Evolutionary conservation across 495 filamentous ascomycete genomes (phyloP).

Genomic region (Xylaria venustula): DNA sequence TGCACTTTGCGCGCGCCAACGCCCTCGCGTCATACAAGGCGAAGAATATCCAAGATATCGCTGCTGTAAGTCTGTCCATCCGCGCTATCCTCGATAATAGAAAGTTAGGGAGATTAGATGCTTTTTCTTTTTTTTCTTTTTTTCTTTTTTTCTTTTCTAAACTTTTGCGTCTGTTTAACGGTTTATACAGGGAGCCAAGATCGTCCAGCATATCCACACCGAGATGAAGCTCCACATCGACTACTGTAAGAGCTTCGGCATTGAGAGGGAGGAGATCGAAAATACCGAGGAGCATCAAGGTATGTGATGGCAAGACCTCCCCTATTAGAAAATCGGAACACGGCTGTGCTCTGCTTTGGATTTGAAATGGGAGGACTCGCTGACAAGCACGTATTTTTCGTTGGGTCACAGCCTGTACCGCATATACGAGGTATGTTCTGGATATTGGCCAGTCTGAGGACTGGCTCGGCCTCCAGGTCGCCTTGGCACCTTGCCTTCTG

Average conservation of each 20-base stretch:
- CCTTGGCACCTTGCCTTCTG: slow-evolving; percentile 80
- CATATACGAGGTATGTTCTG: slow-evolving; percentile 78
- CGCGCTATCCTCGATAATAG: no score
- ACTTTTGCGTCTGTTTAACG: no score
- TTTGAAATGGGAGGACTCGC: not conserved
- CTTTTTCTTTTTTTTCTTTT: not conserved
- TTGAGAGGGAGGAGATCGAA: slow-evolving; percentile 75
- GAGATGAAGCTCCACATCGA: slow-evolving; percentile 79
- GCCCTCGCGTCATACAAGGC: slow-evolving; percentile 81
- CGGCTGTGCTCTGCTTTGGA: not conserved
- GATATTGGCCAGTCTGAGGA: slow-evolving; percentile 86
- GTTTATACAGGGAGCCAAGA: slow-evolving; percentile 59
- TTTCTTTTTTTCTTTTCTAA: not conserved
- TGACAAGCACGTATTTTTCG: not conserved
- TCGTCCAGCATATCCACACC: slow-evolving; percentile 69
- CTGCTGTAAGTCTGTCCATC: slow-evolving; percentile 40
- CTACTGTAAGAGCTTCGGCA: slow-evolving; percentile 77
- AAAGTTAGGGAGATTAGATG: not conserved
- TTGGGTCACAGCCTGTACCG: slow-evolving; percentile 58
- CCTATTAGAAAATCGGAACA: not conserved
- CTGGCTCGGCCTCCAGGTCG: slow-evolving; percentile 78
- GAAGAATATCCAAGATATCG: slow-evolving; percentile 68
- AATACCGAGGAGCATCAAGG: slow-evolving; percentile 70
- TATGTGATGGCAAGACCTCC: slow-evolving; percentile 30
- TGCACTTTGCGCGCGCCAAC: slow-evolving; percentile 85